Evolutionary conservation across 2,329 filamentous ascomycete species (phyloP).

Genomic region (Ascochyta fabae): DNA sequence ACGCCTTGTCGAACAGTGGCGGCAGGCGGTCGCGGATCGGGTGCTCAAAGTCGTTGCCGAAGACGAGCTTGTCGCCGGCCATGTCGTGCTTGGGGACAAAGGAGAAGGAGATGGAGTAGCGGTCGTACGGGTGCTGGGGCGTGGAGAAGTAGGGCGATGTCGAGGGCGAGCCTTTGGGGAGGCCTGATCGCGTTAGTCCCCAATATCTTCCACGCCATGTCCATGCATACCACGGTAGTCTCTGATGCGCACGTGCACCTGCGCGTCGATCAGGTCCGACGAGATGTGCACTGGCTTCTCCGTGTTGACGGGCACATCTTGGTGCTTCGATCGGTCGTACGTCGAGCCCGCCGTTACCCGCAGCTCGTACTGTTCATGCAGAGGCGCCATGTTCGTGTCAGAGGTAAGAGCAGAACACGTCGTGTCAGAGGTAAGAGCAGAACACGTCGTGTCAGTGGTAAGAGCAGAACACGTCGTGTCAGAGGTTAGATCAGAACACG

Average conservation of each 20-base stretch:
- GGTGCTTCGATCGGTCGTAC: constrained; percentile 77
- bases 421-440: too few relatives aligned
- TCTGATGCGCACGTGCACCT: constrained; percentile 77
- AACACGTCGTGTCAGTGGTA: too few relatives aligned
- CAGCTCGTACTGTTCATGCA: constrained; percentile 73
- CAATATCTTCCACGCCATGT: neutral
- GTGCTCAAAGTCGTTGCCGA: constrained; percentile 94
- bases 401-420: too few relatives aligned
- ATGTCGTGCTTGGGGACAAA: constrained; percentile 76
- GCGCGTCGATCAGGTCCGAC: constrained; percentile 67
- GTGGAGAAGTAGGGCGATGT: constrained; percentile 80
- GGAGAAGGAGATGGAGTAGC: constrained; percentile 82
- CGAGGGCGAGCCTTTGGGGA: constrained; percentile 71
- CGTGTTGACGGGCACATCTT: constrained; percentile 77
- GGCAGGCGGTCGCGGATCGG: constrained; percentile 87
- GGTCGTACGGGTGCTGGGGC: constrained; percentile 73
- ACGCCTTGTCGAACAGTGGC: constrained; percentile 82
- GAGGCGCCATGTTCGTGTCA: constrained; percentile 42
- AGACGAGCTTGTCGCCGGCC: constrained; percentile 76
- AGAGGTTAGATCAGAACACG: neutral
- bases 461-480: neutral
- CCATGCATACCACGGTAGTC: constrained; percentile 57
- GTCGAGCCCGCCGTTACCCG: constrained; percentile 79
- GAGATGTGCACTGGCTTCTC: constrained; percentile 67
- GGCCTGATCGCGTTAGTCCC: constrained; percentile 55